Evolutionary conservation across 1,284 basidiomycete species (phyloP), one percentile per base, ranked within the genome.

Genomic region (Sporisorium exsertum): DNA sequence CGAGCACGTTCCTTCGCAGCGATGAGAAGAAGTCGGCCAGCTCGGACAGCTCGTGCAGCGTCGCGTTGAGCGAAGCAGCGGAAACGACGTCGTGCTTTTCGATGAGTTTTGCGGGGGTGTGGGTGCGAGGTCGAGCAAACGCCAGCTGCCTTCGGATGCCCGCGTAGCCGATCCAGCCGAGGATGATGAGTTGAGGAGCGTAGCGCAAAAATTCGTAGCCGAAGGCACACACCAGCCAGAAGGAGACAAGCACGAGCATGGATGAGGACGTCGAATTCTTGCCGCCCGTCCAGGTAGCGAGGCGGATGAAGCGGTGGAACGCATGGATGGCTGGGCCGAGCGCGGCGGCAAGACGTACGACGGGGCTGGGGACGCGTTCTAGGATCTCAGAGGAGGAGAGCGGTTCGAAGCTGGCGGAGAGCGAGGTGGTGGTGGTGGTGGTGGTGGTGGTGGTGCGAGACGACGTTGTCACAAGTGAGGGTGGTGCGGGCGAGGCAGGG

Each of bases 121-220:
- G 64, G 3, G 33, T 32, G 7, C 66, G 62, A 18, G 70, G 71
- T 2, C 62, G 52, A 10, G 75, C 72, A 35, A 69, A 76, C 0
- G 73, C 55, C 16, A 77, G 58, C 45, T 80, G 79, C 33, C 58
- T 62, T 24, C 66, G 46, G 13, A 82, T 27, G 22, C 79, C 79
- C 1, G 74, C 64, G 33, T 77, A 83, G 2, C 47, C 68, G 32
- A 85, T 71, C 52, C 69, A 77, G 37, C 52, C 55, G 22, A 85
- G 72, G 5, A 80, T 18, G 20, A 83, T 18, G 5, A 68, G 58
- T 51, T 85, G 83, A 16, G 84, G 83, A 4, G 79, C 78, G 58
- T 83, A 85, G 2, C 84, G 72, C 15, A 85, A 29, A 3, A 81
- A 54, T 57, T 83, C 80, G 64, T 85, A 85, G 9, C 81, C 82